These are phyloP conservation scores for Globisporangium abappressorium DNA, from an alignment of 352 stramenopile species.

Conservation along the genomic window DNA sequence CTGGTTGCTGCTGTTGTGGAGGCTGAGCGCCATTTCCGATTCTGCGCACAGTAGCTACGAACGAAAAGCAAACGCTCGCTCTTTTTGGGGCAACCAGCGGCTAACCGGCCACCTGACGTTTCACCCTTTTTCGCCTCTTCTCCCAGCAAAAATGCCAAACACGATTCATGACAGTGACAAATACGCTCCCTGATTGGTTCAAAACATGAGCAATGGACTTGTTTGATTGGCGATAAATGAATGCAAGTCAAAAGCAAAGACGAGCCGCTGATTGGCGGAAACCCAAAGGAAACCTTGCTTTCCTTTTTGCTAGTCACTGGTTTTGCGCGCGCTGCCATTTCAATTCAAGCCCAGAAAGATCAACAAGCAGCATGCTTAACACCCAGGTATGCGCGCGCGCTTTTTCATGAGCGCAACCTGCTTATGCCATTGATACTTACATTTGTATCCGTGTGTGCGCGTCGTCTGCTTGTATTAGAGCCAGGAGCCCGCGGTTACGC, in stretches of 20 bases:
- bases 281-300: background rate
- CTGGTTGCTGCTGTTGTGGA: background rate
- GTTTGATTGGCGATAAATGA: background rate
- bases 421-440: background rate
- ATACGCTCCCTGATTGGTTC: background rate
- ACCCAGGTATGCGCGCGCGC: background rate
- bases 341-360: background rate
- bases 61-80: background rate
- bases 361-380: constrained; percentile 1
- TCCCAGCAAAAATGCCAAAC: background rate
- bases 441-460: background rate
- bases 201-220: background rate
- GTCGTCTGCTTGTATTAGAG: background rate
- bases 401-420: background rate
- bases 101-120: background rate
- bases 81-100: background rate
- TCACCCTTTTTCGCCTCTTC: background rate
- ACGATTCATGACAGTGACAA: background rate
- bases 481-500: constrained; percentile 1
- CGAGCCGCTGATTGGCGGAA: background rate
- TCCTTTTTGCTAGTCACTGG: constrained; percentile 1
- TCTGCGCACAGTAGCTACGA: background rate
- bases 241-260: background rate
- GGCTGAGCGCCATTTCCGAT: background rate
- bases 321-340: background rate